A percentile compares a stretch with the other conserved stretches of the same genome.
phyloP scores from a whole-genome alignment of 306 rosid genomes.

The Casuarina equisetifolia region DNA sequence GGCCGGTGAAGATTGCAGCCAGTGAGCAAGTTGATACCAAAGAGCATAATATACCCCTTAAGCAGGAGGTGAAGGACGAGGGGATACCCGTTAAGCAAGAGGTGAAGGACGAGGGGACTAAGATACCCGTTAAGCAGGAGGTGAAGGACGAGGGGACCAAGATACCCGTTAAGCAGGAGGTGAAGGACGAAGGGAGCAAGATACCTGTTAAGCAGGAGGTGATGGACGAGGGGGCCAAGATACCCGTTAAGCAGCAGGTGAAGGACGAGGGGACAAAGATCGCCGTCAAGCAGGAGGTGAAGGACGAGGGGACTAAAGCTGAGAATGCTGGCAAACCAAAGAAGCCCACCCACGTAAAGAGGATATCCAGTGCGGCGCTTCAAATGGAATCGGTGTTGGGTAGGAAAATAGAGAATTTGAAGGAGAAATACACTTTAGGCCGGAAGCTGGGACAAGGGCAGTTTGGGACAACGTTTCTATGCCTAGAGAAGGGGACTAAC shows the following conservation, averaged over 20 bases:
- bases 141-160: neutral
- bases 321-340: constrained; percentile 42
- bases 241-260: neutral
- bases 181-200: neutral
- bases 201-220: neutral
- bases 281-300: constrained; percentile 24
- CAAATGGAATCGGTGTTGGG: constrained; percentile 77
- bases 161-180: neutral
- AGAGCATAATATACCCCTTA: constrained; percentile 15
- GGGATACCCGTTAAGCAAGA: neutral
- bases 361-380: constrained; percentile 64
- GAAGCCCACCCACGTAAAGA: constrained; percentile 61
- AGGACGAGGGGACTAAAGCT: constrained; percentile 11
- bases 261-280: constrained; percentile 1
- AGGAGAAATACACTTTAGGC: constrained; percentile 70
- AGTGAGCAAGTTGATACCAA: constrained; percentile 28
- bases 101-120: too few species aligned
- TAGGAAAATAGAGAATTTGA: constrained; percentile 65
- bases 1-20: constrained; percentile 44
- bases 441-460: constrained; percentile 93
- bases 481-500: constrained; percentile 57
- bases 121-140: neutral
- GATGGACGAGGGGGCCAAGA: neutral
- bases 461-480: constrained; percentile 79
- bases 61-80: constrained; percentile 15